Percentiles rank a stretch among this genome's conserved stretches.
Conservation (phyloP, 2,329 filamentous ascomycete species). For the Arthroderma sp. region DNA sequence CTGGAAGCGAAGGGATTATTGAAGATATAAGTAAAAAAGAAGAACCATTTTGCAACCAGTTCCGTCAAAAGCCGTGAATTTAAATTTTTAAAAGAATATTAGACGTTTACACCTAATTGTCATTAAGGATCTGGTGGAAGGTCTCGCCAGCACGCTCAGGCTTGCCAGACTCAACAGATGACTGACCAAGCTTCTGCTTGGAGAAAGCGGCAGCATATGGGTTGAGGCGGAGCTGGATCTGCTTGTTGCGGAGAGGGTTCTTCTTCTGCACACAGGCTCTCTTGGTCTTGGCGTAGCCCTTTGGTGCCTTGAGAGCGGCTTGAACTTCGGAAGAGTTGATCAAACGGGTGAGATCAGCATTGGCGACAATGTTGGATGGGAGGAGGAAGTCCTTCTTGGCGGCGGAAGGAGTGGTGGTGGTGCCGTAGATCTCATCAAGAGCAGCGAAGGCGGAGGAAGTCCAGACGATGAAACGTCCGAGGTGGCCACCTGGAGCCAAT, state of each 20-base stretch:
- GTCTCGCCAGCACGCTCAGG: conserved; percentile 40
- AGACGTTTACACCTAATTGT: conserved; percentile 32
- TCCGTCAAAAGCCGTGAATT: no score
- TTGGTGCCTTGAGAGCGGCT: conserved; percentile 82
- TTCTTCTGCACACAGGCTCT: conserved; percentile 93
- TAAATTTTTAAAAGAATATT: background rate
- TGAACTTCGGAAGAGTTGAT: conserved; percentile 99
- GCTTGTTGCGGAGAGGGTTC: conserved; percentile 98
- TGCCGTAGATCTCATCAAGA: conserved; percentile 93
- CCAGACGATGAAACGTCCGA: conserved; percentile 98
- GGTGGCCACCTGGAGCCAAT: conserved; percentile 95
- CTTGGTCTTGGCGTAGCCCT: conserved; percentile 83
- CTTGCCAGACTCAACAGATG: conserved; percentile 52
- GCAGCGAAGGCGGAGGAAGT: conserved; percentile 93
- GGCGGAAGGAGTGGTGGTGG: conserved; percentile 73
- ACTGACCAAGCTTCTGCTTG: conserved; percentile 69
- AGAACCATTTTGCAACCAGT: conserved; percentile 11
- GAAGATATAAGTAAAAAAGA: conserved; percentile 8
- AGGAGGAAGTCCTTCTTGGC: conserved; percentile 99
- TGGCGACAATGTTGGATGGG: conserved; percentile 78
- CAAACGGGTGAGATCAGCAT: conserved; percentile 90
- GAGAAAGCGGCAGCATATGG: conserved; percentile 87
- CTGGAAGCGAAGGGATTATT: conserved; percentile 1
- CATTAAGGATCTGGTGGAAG: conserved; percentile 41
- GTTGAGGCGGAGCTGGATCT: conserved; percentile 96